These are phyloP conservation scores for Dactylella cylindrospora DNA, from an alignment of 2,329 filamentous ascomycete genomes.

Conservation along the genomic window DNA sequence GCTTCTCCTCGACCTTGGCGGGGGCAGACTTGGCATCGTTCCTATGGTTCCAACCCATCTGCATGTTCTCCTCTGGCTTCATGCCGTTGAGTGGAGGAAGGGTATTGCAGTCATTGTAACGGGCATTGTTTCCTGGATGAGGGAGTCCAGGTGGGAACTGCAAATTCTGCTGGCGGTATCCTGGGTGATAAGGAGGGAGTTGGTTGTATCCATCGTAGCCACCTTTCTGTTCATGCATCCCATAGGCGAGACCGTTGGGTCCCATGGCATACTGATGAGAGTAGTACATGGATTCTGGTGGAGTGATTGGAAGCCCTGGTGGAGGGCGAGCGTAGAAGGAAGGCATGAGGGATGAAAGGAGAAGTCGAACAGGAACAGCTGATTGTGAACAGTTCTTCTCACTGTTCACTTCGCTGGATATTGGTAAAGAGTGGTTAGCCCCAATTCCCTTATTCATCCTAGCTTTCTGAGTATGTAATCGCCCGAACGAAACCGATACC, in stretches of 20 bases:
- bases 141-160: slow-evolving; percentile 46
- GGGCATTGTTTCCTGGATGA: slow-evolving; percentile 41
- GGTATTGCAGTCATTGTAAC: slow-evolving; percentile 31
- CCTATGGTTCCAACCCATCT: slow-evolving; percentile 43
- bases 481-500: too few species aligned
- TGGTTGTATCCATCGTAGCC: slow-evolving; percentile 46
- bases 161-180: slow-evolving; percentile 43
- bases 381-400: slow-evolving; percentile 43
- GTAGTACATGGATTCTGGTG: slow-evolving; percentile 40
- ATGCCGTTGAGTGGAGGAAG: slow-evolving; percentile 32
- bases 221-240: slow-evolving; percentile 45
- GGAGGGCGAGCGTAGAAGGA: slow-evolving; percentile 43
- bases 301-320: slow-evolving; percentile 40
- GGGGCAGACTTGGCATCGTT: slow-evolving; percentile 44
- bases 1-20: slow-evolving; percentile 47
- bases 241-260: slow-evolving; percentile 21
- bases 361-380: slow-evolving; percentile 47
- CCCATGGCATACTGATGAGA: slow-evolving; percentile 37
- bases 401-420: slow-evolving; percentile 44
- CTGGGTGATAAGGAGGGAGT: slow-evolving; percentile 44
- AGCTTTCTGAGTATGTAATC: too few species aligned
- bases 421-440: slow-evolving; percentile 32
- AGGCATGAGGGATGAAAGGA: slow-evolving; percentile 43
- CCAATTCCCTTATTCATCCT: too few species aligned
- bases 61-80: slow-evolving; percentile 43